Conservation (phyloP, 2,329 filamentous ascomycete genomes). For the Curvularia sp. region DNA sequence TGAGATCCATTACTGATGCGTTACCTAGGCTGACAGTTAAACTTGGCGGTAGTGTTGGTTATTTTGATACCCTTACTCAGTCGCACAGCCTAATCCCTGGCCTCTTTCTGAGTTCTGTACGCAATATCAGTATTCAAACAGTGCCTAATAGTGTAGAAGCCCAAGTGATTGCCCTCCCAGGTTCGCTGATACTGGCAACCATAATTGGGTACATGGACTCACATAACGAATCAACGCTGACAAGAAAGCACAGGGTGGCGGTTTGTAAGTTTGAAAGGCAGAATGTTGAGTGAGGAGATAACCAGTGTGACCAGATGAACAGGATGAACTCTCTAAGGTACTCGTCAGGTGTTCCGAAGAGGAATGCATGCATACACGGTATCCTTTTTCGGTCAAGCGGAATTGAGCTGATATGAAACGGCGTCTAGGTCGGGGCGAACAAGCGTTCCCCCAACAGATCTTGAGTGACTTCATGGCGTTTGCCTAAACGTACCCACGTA, state of each 20-base stretch:
- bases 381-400: background rate
- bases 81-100: background rate
- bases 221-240: background rate
- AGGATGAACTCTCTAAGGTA: background rate
- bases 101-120: background rate
- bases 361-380: background rate
- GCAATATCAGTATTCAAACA: background rate
- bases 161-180: background rate
- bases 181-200: background rate
- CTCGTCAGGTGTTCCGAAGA: background rate
- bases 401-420: background rate
- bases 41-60: background rate
- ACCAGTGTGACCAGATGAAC: background rate
- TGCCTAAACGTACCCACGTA: background rate
- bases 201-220: background rate
- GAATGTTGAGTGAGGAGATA: background rate
- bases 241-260: background rate
- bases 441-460: background rate
- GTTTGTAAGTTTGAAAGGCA: background rate
- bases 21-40: conserved; percentile 1
- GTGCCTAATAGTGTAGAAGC: background rate
- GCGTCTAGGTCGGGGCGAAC: conserved; percentile 7
- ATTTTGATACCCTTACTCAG: background rate
- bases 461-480: background rate
- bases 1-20: conserved; percentile 17